phyloP scores from a whole-genome alignment of 805 yeast species.

The Pachysolen tannophilus region DNA sequence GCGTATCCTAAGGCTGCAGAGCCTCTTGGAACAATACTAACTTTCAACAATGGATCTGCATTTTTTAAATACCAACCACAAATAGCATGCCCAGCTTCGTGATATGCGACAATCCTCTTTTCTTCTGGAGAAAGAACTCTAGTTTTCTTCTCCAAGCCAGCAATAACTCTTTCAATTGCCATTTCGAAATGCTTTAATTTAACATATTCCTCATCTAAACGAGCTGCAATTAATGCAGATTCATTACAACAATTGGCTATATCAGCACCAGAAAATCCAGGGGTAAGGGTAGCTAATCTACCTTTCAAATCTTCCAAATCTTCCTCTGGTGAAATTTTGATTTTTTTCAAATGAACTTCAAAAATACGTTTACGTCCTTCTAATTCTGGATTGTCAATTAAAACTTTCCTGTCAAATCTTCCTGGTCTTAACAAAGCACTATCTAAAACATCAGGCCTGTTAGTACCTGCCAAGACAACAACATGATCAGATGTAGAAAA shows the following conservation, averaged over 20 bases:
- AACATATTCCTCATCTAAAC: slow-evolving; percentile 57
- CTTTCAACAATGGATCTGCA: slow-evolving; percentile 89
- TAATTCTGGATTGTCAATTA: slow-evolving; percentile 80
- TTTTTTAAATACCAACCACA: slow-evolving; percentile 87
- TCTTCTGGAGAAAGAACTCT: slow-evolving; percentile 73
- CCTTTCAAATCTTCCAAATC: slow-evolving; percentile 63
- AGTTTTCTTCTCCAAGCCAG: slow-evolving; percentile 86
- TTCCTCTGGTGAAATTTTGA: slow-evolving; percentile 37
- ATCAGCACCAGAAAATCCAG: slow-evolving; percentile 95
- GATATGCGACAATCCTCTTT: slow-evolving; percentile 82
- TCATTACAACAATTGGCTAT: slow-evolving; percentile 93
- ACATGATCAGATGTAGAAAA: slow-evolving; percentile 83
- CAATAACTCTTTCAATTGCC: slow-evolving; percentile 91
- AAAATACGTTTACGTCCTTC: slow-evolving; percentile 86
- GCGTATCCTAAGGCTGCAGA: slow-evolving; percentile 96
- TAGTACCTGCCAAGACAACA: slow-evolving; percentile 92
- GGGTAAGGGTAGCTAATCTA: slow-evolving; percentile 83
- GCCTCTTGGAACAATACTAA: slow-evolving; percentile 92
- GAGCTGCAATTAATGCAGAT: slow-evolving; percentile 89
- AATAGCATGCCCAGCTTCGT: slow-evolving; percentile 95
- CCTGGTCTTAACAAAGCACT: slow-evolving; percentile 91
- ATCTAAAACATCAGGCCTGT: slow-evolving; percentile 86
- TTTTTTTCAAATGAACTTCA: slow-evolving; percentile 64
- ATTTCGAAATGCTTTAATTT: slow-evolving; percentile 73
- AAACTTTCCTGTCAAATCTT: slow-evolving; percentile 84